Base-by-base conservation (phyloP, 2,329 filamentous ascomycete genomes). In the Pleurostoma richardsiae region DNA sequence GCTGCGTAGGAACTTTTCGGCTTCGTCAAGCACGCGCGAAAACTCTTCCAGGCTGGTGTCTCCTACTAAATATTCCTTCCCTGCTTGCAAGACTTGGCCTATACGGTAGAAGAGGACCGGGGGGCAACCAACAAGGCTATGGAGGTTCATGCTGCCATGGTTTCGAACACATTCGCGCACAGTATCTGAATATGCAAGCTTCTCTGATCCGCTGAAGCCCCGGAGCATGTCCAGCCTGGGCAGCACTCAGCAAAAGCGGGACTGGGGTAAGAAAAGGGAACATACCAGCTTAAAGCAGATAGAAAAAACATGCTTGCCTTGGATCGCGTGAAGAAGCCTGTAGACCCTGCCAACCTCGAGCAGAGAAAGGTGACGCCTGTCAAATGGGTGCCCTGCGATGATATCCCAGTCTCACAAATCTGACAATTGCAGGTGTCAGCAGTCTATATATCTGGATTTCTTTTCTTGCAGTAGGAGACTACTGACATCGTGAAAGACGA, bases 131-230 rank as follows among this genome's bases (percentile, higher is more conserved):
- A 62, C 52, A 2, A 62, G 40, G 1, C 48, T 56, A 10, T 63
- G 59, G 3, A 63, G 46, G 31, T 52, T 54, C 0, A 51, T 49
- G 10, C 52, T 59, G 7, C 51, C 54, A 10, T 56, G 49, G 6
- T 59, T 53, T 3, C 49, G 27, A 3, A 63, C 57, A 27, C 52
- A 56, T n/a, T 47, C 41, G 8, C 58, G 57, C 3, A 62, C 56
- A 1, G 52, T 49, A 3, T 49, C 48, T 0, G 57, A 51, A n/a
- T 61, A 61, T 3, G 56, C 49, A 5, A 62, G 54, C 30, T 63
- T 62, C 40, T 62, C 59, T 1, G 60, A 55, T 4, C 60, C 60
- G n/a, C 57, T 61, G 43, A 62, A 58, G 0, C 60, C 59, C 29
- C 58, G 53, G 4, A 62, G 38, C 44, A 63, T 53, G 5, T 62